Evolutionary conservation across 2,329 filamentous ascomycete genomes (phyloP), one percentile per base, ranked within the genome.

Genomic region (Didymella exigua): DNA sequence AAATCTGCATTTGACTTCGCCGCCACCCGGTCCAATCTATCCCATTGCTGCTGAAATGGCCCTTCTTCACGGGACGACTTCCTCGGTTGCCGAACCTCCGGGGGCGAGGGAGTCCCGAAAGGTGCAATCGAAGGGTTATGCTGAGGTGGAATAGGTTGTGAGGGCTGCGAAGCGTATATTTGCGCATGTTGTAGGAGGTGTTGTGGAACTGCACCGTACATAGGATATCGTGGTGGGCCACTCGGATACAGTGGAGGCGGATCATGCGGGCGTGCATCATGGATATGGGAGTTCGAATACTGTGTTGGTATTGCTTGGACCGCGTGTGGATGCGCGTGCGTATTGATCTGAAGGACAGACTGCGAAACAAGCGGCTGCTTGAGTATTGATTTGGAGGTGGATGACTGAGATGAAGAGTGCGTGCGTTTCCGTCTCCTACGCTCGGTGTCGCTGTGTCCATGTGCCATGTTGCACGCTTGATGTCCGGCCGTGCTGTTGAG

Each of bases 1-100:
- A 74, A 52, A 42, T 72, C 65, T 3, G 57, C 50, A 23, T 66
- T 70, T 1, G 71, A 73, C 34, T 63, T 71, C 8, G 67, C 59
- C 19, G 70, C 71, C 45, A 71, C 57, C 8, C 64, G 58, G 45
- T 72, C 70, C 6, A 69, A 46, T 55, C 59, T 68, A 18, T 69
- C 58, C 69, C 67, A 73, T 36, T 68, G 66, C 16, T 67, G 53
- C 40, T 68, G 66, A 6, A 70, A 59, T 4, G 57, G 56, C 2
- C 65, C 62, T 58, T 63, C 55, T 44, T 66, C 61, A 26, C 60
- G 62, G 8, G 58, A 42, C 27, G 54, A 2, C 23, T 38, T 51
- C 13, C 54, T 33, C 3, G 36, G 30, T 31, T 42, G 52, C 19
- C 24, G 46, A n/a, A 58, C 47, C 21, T 55, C 60, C 30, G 63